A percentile compares a stretch with the other conserved stretches of the same genome.
Conservation (phyloP, 441 rosid species). For the Aquilaria agallochum region DNA sequence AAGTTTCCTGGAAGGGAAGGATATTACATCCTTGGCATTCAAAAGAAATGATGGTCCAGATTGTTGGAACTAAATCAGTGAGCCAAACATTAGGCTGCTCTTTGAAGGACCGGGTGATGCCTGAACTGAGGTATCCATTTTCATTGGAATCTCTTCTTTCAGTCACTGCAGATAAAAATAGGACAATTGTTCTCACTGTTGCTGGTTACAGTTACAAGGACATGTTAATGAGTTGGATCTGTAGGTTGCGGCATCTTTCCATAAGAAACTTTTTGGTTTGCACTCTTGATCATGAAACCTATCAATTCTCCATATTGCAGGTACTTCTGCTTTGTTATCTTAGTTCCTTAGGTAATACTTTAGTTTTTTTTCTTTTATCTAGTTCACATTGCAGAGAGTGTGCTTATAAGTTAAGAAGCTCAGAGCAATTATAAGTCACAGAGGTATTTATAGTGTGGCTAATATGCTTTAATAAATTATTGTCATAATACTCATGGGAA, state of each 20-base stretch:
- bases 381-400: too few species aligned
- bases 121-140: slow-evolving; percentile 44
- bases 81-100: slow-evolving; percentile 29
- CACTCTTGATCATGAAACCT: slow-evolving; percentile 88
- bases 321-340: slow-evolving; percentile 30
- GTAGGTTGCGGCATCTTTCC: slow-evolving; percentile 67
- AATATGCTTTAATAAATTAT: too few species aligned
- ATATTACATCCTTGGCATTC: slow-evolving; percentile 30
- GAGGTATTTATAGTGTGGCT: too few species aligned
- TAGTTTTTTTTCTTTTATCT: background rate
- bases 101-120: slow-evolving; percentile 31
- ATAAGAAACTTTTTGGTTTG: slow-evolving; percentile 76
- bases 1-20: slow-evolving; percentile 26
- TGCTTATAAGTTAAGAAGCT: too few species aligned
- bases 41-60: slow-evolving; percentile 49
- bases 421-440: too few species aligned
- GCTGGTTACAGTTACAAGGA: slow-evolving; percentile 95
- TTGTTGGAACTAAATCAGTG: slow-evolving; percentile 25
- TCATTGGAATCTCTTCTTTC: slow-evolving; percentile 73
- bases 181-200: slow-evolving; percentile 70
- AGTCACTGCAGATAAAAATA: slow-evolving; percentile 57
- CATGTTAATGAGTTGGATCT: slow-evolving; percentile 95
- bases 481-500: too few species aligned
- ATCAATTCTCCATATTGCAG: slow-evolving; percentile 70
- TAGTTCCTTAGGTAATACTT: background rate